Evolutionary conservation across 345 rosid species (phyloP).

Genomic region (Eucalyptus decipiens): DNA sequence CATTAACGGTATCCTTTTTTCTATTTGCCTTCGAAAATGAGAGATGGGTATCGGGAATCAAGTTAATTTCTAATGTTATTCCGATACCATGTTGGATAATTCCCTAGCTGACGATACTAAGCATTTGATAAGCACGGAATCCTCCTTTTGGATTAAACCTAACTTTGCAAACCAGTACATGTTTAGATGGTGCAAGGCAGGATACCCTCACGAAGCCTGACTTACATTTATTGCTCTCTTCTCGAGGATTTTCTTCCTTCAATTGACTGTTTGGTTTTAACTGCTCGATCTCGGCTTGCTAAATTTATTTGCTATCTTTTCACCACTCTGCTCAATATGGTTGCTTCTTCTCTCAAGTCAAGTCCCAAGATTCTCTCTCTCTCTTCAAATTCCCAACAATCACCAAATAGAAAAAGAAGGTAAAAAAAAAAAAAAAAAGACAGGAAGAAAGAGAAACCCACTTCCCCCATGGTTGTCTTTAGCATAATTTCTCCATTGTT

Average conservation of each 20-base stretch:
- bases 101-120: neutral
- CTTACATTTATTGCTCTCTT: neutral
- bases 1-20: neutral
- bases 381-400: neutral
- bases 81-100: neutral
- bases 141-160: neutral
- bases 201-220: neutral
- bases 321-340: neutral
- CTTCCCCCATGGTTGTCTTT: slow-evolving; percentile 2
- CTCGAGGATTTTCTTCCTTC: neutral
- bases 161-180: neutral
- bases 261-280: neutral
- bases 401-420: neutral
- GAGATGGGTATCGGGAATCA: neutral
- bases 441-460: neutral
- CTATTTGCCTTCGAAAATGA: neutral
- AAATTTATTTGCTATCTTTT: neutral
- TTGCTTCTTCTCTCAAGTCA: slow-evolving; percentile 7
- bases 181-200: neutral
- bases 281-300: neutral
- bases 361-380: slow-evolving; percentile 25
- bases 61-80: neutral
- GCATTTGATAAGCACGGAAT: neutral
- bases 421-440: neutral
- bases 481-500: slow-evolving; percentile 22